Percentiles rank a stretch among this genome's conserved stretches.
phyloP scores from a whole-genome alignment of 164 flowering plant species.

The Vitis riparia region DNA sequence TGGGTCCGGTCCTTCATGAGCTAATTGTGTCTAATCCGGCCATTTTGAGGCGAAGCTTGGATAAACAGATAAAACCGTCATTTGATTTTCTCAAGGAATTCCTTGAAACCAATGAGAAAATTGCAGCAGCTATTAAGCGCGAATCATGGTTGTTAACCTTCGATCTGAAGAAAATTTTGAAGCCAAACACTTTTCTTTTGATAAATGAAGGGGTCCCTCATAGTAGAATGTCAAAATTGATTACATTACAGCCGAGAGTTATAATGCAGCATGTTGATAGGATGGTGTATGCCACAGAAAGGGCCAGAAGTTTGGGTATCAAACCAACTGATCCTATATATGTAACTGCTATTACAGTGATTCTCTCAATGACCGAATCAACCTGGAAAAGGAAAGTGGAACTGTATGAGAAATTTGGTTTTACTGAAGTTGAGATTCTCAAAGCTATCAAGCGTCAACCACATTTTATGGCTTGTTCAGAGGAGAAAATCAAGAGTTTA shows the following conservation, averaged over 20 bases:
- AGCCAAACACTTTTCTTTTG: neutral
- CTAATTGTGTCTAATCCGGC: neutral
- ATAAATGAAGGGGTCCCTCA: constrained; percentile 1
- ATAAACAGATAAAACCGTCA: constrained; percentile 3
- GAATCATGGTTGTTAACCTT: neutral
- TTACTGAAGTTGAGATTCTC: constrained; percentile 16
- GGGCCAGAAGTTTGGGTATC: constrained; percentile 9
- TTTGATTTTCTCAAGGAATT: neutral
- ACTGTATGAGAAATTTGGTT: constrained; percentile 22
- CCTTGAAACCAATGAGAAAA: neutral
- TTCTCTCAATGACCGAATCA: constrained; percentile 11
- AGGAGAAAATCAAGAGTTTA: constrained; percentile 13
- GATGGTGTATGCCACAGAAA: constrained; percentile 1
- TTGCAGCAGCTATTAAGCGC: neutral
- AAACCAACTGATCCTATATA: constrained; percentile 9
- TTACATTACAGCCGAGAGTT: neutral
- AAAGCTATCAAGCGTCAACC: constrained; percentile 9
- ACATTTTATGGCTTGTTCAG: constrained; percentile 8
- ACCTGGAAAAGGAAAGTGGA: constrained; percentile 18
- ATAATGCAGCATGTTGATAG: neutral
- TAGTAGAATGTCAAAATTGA: neutral
- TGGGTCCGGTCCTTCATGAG: neutral
- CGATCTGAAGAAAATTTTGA: neutral
- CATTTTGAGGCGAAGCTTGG: neutral
- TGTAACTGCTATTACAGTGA: constrained; percentile 6